Percentiles rank a stretch among this genome's conserved stretches.
These are phyloP conservation scores for Mycena latifolia DNA, from an alignment of 768 basidiomycete genomes.

Conservation along the genomic window DNA sequence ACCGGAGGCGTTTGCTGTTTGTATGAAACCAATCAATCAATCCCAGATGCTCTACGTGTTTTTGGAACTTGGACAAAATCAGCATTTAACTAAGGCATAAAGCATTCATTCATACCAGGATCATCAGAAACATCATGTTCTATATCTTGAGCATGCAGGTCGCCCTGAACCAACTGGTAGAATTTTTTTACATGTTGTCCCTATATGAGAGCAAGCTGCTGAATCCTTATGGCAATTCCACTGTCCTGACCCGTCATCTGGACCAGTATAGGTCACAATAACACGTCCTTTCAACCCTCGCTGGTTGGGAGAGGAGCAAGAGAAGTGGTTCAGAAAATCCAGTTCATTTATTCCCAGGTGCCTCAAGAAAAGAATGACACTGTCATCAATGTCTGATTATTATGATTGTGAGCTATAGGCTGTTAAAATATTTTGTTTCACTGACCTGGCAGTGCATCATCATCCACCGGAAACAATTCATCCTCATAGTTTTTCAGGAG, in stretches of 20 bases:
- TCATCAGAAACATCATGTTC: background rate
- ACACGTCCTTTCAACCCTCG: conserved; percentile 7
- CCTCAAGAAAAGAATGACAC: background rate
- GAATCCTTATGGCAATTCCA: conserved; percentile 16
- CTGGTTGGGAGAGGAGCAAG: background rate
- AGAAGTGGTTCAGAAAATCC: conserved; percentile 3
- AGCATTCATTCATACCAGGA: no score
- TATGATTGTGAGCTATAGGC: background rate
- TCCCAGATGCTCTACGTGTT: background rate
- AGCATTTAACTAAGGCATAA: no score
- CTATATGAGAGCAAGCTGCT: background rate
- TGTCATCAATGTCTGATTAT: background rate
- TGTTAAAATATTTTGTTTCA: no score
- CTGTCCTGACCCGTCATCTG: background rate
- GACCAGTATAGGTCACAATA: background rate
- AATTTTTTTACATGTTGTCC: background rate
- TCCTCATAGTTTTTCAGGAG: background rate
- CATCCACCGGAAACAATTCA: background rate
- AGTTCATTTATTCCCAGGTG: background rate
- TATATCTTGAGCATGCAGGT: background rate
- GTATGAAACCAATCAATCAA: background rate
- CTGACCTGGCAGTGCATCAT: no score
- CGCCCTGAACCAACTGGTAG: background rate
- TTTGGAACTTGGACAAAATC: background rate
- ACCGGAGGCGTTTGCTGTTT: background rate